phyloP scores from a whole-genome alignment of 345 rosid species.

The Microcos paniculata region DNA sequence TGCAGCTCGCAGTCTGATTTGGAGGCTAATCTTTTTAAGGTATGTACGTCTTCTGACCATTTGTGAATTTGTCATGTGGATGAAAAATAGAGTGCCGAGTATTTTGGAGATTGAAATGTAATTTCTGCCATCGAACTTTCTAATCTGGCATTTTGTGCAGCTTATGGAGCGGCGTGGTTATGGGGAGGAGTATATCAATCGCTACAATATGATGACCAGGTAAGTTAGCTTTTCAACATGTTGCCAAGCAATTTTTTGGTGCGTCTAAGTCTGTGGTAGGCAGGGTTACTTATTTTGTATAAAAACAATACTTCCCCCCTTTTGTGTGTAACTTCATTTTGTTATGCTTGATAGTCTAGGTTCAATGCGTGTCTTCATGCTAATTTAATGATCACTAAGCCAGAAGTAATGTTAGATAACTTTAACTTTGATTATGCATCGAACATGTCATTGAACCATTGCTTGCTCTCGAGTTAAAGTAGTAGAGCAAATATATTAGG shows the following conservation, averaged over 20 bases:
- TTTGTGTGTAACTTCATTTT: background rate
- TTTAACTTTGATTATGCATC: constrained; percentile 7
- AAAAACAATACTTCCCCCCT: background rate
- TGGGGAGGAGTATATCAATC: constrained; percentile 82
- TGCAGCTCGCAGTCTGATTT: constrained; percentile 89
- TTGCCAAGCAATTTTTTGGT: background rate
- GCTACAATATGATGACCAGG: constrained; percentile 99
- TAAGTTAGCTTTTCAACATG: constrained; percentile 23
- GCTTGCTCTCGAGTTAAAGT: background rate
- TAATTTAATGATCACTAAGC: constrained; percentile 2
- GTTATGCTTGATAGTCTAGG: background rate
- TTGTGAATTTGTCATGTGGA: background rate
- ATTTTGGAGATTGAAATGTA: background rate
- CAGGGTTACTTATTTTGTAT: background rate
- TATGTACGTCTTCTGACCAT: constrained; percentile 26
- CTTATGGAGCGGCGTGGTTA: constrained; percentile 93
- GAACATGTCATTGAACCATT: background rate
- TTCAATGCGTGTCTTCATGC: background rate
- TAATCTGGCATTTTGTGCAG: constrained; percentile 39
- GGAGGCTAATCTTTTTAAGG: constrained; percentile 94
- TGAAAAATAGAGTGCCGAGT: background rate
- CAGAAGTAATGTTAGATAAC: background rate
- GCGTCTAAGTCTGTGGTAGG: background rate
- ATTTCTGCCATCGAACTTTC: background rate
- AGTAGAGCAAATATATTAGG: background rate